Conservation (phyloP, 768 basidiomycete species). For the Pulveroboletus sp. region DNA sequence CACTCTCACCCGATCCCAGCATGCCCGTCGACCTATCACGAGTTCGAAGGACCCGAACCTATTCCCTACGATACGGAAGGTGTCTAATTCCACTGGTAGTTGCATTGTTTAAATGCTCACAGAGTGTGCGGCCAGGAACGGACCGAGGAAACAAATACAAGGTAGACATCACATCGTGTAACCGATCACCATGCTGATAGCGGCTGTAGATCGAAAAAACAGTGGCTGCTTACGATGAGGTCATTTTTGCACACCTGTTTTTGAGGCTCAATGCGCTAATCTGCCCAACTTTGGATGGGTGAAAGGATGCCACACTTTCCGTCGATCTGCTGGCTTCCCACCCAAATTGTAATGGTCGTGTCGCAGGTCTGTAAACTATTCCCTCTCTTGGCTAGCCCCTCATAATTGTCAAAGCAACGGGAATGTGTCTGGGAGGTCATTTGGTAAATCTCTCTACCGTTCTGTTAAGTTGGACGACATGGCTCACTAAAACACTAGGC, state of each 20-base stretch:
- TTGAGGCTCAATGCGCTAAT: not conserved
- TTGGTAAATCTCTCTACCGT: conserved; percentile 46
- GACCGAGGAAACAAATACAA: conserved; percentile 94
- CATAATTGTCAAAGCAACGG: conserved; percentile 54
- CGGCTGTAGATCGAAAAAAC: conserved; percentile 80
- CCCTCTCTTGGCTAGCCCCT: conserved; percentile 1
- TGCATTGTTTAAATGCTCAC: conserved; percentile 1
- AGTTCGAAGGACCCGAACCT: conserved; percentile 86
- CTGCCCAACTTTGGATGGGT: not conserved
- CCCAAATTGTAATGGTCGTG: conserved; percentile 86
- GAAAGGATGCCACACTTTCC: conserved; percentile 73
- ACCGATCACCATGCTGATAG: conserved; percentile 4
- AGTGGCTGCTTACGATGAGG: conserved; percentile 86
- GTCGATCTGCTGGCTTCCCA: conserved; percentile 72
- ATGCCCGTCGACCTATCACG: conserved; percentile 86
- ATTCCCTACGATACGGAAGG: conserved; percentile 89
- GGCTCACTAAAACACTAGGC: conserved; percentile 34
- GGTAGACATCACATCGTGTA: conserved; percentile 34
- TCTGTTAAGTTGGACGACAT: not conserved
- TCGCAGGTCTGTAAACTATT: conserved; percentile 57
- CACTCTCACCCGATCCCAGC: conserved; percentile 40
- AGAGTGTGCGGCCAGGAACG: conserved; percentile 49
- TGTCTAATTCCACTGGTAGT: conserved; percentile 25
- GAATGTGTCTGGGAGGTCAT: conserved; percentile 90
- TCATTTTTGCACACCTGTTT: conserved; percentile 20